Percentiles rank a stretch among this genome's conserved stretches.
Conservation (phyloP, 805 yeast species). For the Geotrichum ghanense region DNA sequence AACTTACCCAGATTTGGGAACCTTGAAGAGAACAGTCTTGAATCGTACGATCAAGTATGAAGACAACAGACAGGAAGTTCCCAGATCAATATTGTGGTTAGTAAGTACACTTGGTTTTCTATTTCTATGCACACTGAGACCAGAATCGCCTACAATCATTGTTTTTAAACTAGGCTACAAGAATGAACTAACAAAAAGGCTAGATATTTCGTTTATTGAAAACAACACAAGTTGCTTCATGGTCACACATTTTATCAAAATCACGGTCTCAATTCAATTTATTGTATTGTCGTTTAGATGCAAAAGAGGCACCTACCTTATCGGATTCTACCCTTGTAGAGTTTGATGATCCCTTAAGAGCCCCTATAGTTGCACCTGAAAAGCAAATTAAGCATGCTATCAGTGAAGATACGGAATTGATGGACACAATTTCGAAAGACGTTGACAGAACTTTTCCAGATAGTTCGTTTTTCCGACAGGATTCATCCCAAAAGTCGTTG, state of each 20-base stretch:
- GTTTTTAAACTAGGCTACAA: too few species aligned
- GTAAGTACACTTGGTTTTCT: not conserved
- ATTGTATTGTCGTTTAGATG: too few species aligned
- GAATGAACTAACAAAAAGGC: too few species aligned
- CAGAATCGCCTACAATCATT: too few species aligned
- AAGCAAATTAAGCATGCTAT: not conserved
- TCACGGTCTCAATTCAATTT: not conserved
- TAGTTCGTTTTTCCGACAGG: conserved; percentile 20
- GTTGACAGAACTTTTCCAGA: conserved; percentile 27
- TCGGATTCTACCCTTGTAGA: not conserved
- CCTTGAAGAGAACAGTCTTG: not conserved
- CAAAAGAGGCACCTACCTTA: not conserved
- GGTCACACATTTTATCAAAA: not conserved
- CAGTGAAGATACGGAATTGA: conserved; percentile 9
- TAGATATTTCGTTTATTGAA: not conserved
- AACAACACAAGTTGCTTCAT: not conserved
- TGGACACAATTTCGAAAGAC: conserved; percentile 21
- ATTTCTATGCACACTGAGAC: too few species aligned
- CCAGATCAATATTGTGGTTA: not conserved
- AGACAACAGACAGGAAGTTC: not conserved
- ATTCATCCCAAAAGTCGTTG: conserved; percentile 18
- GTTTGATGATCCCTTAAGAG: not conserved
- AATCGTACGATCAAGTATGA: not conserved
- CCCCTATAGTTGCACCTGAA: not conserved
- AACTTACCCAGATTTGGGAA: not conserved